A percentile compares a stretch with the other conserved stretches of the same genome.
Evolutionary conservation across 257 asterid genomes (phyloP).

Genomic region (Solanum habrochaites): DNA sequence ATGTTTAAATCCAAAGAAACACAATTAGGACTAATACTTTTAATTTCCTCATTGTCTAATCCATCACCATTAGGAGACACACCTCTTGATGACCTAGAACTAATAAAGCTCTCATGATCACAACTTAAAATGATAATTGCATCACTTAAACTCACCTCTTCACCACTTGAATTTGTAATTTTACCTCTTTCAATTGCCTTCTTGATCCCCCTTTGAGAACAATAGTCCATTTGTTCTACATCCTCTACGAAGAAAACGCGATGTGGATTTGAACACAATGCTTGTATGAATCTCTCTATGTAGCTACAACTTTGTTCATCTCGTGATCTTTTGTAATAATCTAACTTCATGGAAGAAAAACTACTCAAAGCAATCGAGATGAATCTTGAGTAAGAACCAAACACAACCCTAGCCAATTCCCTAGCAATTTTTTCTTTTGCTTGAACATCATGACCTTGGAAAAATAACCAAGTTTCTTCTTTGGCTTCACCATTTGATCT

Average conservation of each 20-base stretch:
- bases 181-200: slow-evolving; percentile 54
- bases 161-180: slow-evolving; percentile 20
- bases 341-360: slow-evolving; percentile 46
- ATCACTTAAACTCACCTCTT: slow-evolving; percentile 49
- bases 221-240: slow-evolving; percentile 40
- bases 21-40: neutral
- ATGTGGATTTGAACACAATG: slow-evolving; percentile 38
- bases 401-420: slow-evolving; percentile 63
- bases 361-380: slow-evolving; percentile 30
- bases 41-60: neutral
- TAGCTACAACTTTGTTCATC: slow-evolving; percentile 43
- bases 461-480: slow-evolving; percentile 73
- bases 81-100: slow-evolving; percentile 32
- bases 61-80: slow-evolving; percentile 23
- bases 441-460: slow-evolving; percentile 45
- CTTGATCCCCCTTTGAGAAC: slow-evolving; percentile 30
- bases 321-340: slow-evolving; percentile 38
- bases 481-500: slow-evolving; percentile 24
- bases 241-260: slow-evolving; percentile 62
- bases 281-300: slow-evolving; percentile 33
- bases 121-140: slow-evolving; percentile 56
- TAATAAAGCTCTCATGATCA: slow-evolving; percentile 25
- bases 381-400: slow-evolving; percentile 48
- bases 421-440: slow-evolving; percentile 52
- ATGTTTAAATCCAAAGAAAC: slow-evolving; percentile 52